Evolutionary conservation across 2,329 filamentous ascomycete genomes (phyloP), one percentile per base, ranked within the genome.

Genomic region (Aspergillus luchuensis): DNA sequence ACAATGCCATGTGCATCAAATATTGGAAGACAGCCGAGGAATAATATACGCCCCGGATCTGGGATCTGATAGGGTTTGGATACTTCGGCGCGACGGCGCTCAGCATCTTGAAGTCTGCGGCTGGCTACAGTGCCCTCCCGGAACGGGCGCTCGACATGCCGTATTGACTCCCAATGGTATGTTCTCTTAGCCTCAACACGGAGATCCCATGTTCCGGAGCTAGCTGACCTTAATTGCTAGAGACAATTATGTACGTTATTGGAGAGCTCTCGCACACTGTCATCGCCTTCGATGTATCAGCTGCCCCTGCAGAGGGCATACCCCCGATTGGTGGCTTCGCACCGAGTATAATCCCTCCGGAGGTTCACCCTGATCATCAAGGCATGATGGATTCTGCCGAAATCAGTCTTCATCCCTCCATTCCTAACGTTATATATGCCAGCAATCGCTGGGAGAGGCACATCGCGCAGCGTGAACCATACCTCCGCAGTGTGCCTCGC

Each of bases 41-140:
- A 8, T 54, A 5, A 36, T 54, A 6, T 54, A 54, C 51, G 33
- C 51, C 13, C 51, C 51, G 6, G 51, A 54, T 25, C 21, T 54
- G 30, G 51, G 51, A 41, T 54, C 51, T 4, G 51, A 54, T 19
- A 28, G 51, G 13, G 51, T 54, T 25, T 54, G 51, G 51, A 38
- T 39, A 28, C 28, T 54, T 8, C 30, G 33, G 15, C 51, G 51
- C 33, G 51, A 54, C n/a, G 51, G 33, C n/a, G 23, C 25, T 19
- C 43, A 48, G 51, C 21, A 41, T 19, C 51, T 43, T 13, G 51
- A 15, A 21, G 19, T 54, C 5, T 54, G 51, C 15, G 51, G 51
- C 33, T 54, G 51, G 36, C 51, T 54, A 23, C 51, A 54, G 51
- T 54, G 51, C 17, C 51, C 51, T 23, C 51, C 51, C 7, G 51